Evolutionary conservation across 2,329 filamentous ascomycete species (phyloP).

Genomic region (Trichoderma semiorbis): DNA sequence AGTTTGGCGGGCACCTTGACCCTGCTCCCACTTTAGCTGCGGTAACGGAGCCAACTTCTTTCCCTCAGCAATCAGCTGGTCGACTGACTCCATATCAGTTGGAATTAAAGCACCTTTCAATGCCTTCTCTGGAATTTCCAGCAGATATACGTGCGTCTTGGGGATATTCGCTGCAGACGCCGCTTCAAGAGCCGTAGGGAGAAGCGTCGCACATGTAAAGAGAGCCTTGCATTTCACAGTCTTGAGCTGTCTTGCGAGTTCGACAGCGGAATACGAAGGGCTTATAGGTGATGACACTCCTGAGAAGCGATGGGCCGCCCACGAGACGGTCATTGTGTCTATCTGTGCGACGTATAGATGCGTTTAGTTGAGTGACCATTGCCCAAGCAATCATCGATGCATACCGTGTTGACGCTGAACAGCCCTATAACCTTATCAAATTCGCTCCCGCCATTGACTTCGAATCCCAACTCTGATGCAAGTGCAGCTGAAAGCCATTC

Average conservation of each 20-base stretch:
- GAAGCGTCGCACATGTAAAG: constrained; percentile 65
- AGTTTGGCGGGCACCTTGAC: constrained; percentile 59
- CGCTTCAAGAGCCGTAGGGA: constrained; percentile 60
- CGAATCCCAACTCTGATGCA: constrained; percentile 64
- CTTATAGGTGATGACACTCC: constrained; percentile 68
- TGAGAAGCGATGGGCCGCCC: constrained; percentile 63
- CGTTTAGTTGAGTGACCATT: background rate
- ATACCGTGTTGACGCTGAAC: constrained; percentile 66
- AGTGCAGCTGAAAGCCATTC: constrained; percentile 56
- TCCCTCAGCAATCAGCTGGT: constrained; percentile 60
- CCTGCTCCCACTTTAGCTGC: constrained; percentile 53
- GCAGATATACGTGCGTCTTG: constrained; percentile 59
- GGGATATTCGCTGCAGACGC: constrained; percentile 59
- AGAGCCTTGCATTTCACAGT: constrained; percentile 62
- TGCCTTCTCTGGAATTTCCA: constrained; percentile 55
- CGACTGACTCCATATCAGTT: constrained; percentile 61
- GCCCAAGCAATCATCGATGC: background rate
- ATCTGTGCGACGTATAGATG: constrained; percentile 43
- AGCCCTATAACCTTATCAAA: constrained; percentile 74
- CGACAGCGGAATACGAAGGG: constrained; percentile 62
- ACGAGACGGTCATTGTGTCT: constrained; percentile 50
- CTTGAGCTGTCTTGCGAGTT: constrained; percentile 65
- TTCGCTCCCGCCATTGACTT: constrained; percentile 65
- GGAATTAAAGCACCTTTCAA: constrained; percentile 62
- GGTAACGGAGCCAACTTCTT: constrained; percentile 38